A percentile compares a stretch with the other conserved stretches of the same genome.
Conservation (phyloP, 495 filamentous ascomycete genomes). For the Xylaria bambusicola region DNA sequence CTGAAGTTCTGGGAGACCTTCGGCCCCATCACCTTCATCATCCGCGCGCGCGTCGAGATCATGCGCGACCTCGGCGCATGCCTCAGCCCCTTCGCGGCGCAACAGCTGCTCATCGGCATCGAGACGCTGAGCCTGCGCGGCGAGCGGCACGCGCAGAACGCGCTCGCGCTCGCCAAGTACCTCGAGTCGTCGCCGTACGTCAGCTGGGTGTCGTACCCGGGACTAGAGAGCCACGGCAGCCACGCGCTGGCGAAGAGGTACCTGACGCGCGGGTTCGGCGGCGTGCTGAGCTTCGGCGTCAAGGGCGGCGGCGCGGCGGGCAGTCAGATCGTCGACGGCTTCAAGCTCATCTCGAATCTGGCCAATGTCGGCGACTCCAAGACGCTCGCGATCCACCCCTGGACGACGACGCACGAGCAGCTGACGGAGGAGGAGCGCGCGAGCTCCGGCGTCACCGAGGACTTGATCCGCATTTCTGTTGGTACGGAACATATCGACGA, state of each 20-base stretch:
- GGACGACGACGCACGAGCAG: conserved; percentile 96
- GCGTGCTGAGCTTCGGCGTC: conserved; percentile 90
- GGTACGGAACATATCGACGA: conserved; percentile 98
- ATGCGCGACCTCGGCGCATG: conserved; percentile 83
- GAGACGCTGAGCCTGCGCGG: conserved; percentile 87
- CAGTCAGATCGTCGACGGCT: conserved; percentile 84
- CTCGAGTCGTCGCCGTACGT: conserved; percentile 81
- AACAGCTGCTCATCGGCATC: conserved; percentile 85
- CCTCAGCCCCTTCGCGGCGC: conserved; percentile 93
- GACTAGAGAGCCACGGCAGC: conserved; percentile 77
- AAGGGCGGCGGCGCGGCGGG: conserved; percentile 84
- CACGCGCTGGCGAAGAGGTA: conserved; percentile 89
- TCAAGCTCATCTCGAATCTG: conserved; percentile 93
- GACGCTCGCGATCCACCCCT: conserved; percentile 95
- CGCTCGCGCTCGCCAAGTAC: conserved; percentile 80
- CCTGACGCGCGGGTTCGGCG: conserved; percentile 82
- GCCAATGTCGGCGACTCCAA: conserved; percentile 80
- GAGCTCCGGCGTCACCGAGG: conserved; percentile 84
- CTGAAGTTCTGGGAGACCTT: conserved; percentile 98
- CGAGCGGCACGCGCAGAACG: conserved; percentile 87
- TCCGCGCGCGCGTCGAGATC: conserved; percentile 76
- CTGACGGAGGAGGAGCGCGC: conserved; percentile 79
- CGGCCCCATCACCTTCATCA: conserved; percentile 78
- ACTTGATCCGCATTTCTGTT: conserved; percentile 94
- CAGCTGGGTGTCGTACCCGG: conserved; percentile 92